These are phyloP conservation scores for Coprinellus micaceus DNA, from an alignment of 768 basidiomycete species.

Conservation along the genomic window DNA sequence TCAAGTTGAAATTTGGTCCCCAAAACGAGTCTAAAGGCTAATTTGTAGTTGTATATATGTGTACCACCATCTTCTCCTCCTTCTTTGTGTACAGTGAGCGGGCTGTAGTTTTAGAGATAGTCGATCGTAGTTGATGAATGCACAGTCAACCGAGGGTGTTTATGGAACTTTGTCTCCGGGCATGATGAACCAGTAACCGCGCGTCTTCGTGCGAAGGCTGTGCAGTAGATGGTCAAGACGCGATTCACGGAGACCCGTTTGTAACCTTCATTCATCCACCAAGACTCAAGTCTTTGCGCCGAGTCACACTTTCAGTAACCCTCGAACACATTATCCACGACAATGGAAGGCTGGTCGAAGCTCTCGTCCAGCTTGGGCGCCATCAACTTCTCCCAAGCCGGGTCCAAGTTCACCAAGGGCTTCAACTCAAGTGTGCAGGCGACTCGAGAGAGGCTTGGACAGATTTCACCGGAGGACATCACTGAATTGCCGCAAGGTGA, in stretches of 20 bases:
- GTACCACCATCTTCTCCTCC: no score
- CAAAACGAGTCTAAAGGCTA: no score
- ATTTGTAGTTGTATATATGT: no score
- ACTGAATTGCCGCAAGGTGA: constrained; percentile 90
- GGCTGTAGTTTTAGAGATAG: no score
- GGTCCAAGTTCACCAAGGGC: constrained; percentile 73
- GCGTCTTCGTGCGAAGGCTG: background rate
- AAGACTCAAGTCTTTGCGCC: no score
- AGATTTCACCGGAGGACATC: constrained; percentile 87
- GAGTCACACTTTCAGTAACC: background rate
- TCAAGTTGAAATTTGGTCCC: background rate
- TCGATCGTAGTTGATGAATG: no score
- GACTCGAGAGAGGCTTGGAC: constrained; percentile 83
- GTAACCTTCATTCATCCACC: background rate
- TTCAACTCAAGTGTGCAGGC: constrained; percentile 83
- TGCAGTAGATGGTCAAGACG: background rate
- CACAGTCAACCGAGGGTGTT: no score
- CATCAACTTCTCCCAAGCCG: constrained; percentile 73
- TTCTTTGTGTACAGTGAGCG: no score
- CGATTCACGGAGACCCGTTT: background rate
- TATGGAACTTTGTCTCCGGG: no score
- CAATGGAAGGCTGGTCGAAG: constrained; percentile 67
- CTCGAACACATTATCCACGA: constrained; percentile 10
- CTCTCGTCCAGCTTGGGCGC: constrained; percentile 56
- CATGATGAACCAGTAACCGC: no score